Evolutionary conservation across 2,329 filamentous ascomycete genomes (phyloP).

Genomic region (Cladosporium halotolerans): DNA sequence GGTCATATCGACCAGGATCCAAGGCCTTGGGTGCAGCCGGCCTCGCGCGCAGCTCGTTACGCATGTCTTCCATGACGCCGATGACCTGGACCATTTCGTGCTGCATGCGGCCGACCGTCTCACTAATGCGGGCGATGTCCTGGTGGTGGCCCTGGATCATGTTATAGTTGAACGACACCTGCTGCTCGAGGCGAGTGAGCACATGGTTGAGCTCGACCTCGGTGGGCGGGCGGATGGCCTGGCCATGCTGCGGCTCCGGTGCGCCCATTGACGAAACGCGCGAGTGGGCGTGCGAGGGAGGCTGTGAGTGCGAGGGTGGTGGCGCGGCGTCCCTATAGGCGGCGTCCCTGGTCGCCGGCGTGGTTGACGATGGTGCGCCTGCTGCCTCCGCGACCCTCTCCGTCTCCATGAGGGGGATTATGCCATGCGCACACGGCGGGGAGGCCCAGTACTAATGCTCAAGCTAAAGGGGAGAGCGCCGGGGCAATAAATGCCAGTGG

Average conservation of each 20-base stretch:
- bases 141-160: constrained; percentile 35
- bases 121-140: constrained; percentile 37
- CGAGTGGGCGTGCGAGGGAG: constrained; percentile 4
- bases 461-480: not conserved
- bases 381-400: constrained; percentile 9
- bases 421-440: constrained; percentile 10
- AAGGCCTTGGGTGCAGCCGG: constrained; percentile 14
- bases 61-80: constrained; percentile 31
- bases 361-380: constrained; percentile 3
- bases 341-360: constrained; percentile 6
- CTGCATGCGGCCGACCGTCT: constrained; percentile 34
- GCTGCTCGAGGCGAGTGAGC: constrained; percentile 39
- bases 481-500: constrained; percentile 2
- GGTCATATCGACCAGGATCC: constrained; percentile 22
- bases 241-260: constrained; percentile 8
- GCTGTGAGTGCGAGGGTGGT: constrained; percentile 3
- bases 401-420: constrained; percentile 6
- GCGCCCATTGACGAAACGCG: constrained; percentile 11
- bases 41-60: constrained; percentile 30
- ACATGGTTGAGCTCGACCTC: constrained; percentile 2
- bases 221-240: not conserved
- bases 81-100: constrained; percentile 33
- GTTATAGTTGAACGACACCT: constrained; percentile 42
- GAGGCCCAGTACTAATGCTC: not conserved
- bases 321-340: constrained; percentile 3